These are phyloP conservation scores for Zygosaccharomyces lentus DNA, from an alignment of 805 yeast genomes.

Conservation along the genomic window DNA sequence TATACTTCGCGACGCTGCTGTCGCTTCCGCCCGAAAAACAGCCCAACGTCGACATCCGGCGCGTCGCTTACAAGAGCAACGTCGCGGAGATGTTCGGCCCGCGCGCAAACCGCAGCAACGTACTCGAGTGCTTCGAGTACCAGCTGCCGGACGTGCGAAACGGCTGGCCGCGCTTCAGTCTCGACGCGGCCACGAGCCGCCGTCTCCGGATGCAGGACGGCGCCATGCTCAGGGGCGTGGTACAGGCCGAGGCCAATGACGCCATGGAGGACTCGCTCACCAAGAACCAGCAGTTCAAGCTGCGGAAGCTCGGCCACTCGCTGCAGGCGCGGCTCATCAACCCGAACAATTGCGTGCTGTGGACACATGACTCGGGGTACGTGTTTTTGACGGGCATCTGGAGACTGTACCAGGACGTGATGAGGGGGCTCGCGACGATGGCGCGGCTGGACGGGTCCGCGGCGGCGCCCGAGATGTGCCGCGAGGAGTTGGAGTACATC, in stretches of 20 bases:
- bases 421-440: conserved; percentile 26
- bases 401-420: conserved; percentile 48
- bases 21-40: conserved; percentile 5
- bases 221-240: conserved; percentile 1
- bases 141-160: conserved; percentile 25
- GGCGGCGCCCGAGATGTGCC: conserved; percentile 12
- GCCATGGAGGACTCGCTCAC: conserved; percentile 17
- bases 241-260: conserved; percentile 1
- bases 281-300: conserved; percentile 33
- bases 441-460: conserved; percentile 6
- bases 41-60: conserved; percentile 12
- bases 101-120: conserved; percentile 8
- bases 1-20: conserved; percentile 22
- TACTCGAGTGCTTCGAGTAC: conserved; percentile 30
- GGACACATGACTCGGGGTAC: conserved; percentile 82
- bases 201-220: background rate
- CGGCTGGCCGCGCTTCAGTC: background rate
- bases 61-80: conserved; percentile 24
- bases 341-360: conserved; percentile 64
- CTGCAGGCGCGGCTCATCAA: conserved; percentile 23
- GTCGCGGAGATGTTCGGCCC: conserved; percentile 18
- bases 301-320: conserved; percentile 26
- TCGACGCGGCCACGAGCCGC: background rate
- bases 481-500: conserved; percentile 19
- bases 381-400: conserved; percentile 87